phyloP scores from a whole-genome alignment of 2,329 filamentous ascomycete species.

The Microsporum ferrugineum region DNA sequence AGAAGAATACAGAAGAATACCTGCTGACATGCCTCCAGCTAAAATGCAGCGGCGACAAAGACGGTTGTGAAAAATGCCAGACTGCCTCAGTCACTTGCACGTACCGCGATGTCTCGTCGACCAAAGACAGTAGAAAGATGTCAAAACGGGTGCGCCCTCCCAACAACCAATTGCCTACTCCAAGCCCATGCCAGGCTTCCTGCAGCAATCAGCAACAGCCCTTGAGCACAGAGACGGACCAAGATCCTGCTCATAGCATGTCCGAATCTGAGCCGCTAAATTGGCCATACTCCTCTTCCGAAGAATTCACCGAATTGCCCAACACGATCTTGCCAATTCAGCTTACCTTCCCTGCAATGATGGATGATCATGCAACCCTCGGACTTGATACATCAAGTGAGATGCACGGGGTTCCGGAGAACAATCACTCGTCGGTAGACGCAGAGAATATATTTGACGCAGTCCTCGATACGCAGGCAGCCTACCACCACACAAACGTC shows the following conservation, averaged over 20 bases:
- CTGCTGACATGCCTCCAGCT: background rate
- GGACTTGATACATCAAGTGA: background rate
- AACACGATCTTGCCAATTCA: background rate
- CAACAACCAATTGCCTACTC: background rate
- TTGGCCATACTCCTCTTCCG: background rate
- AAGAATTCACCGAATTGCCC: background rate
- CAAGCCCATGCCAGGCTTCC: background rate
- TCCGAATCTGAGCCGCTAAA: background rate
- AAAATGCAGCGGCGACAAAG: background rate
- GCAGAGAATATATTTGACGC: background rate
- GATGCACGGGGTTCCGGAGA: background rate
- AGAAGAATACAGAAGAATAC: background rate
- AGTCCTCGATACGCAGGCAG: background rate
- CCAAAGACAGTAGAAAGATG: background rate
- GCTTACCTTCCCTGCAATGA: background rate
- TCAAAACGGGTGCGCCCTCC: background rate
- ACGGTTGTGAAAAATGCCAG: background rate
- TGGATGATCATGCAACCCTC: background rate
- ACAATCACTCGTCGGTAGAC: background rate
- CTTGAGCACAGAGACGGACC: background rate
- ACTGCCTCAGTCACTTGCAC: background rate
- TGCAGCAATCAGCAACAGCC: background rate
- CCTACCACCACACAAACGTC: background rate
- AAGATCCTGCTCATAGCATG: background rate
- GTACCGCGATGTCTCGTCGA: background rate